Base-by-base conservation (phyloP, 768 basidiomycete species). In the Hygrophoropsis aurantiaca region DNA sequence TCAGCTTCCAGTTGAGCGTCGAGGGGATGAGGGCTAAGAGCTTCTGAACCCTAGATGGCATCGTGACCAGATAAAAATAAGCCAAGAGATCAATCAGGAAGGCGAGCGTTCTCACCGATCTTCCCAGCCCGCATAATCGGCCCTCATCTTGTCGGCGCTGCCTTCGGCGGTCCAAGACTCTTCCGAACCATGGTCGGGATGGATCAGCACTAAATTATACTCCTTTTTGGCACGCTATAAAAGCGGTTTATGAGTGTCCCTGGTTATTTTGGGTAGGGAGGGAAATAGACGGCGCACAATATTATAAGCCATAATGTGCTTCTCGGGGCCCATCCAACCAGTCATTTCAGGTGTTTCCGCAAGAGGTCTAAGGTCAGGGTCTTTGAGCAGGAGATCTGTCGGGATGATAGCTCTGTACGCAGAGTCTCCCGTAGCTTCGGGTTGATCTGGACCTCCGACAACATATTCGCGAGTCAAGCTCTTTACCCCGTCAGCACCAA, bases 331-430 rank as follows among this genome's bases (percentile, higher is more conserved):
- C 70, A 84, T 76, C 84, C 84, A 85, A 0, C 68, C 72, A 0
- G 75, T 77, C 70, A 79, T 75, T 46, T 80, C 75, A 0, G 75
- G 68, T 1, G 55, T 60, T 11, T 85, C 80, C 0, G 83, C 70
- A 11, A 86, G 65, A 2, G 58, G 46, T 47, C 62, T 68, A 21
- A 86, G 68, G 5, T 80, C 78, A 0, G 78, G 78, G 50, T 86
- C 79, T 9, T 59, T 55, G 10, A 79, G 46, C 58, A 85, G 65
- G 1, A 66, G 38, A 30, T 57, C 65, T 0, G 79, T 69, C 2
- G 76, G 67, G 27, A 85, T 66, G 23, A 75, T 66, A 4, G 79
- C 78, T 41, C 84, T 74, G 55, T 82, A 85, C 0, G 81, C 84
- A 0, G 80, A 77, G 54, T 86, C 82, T 0, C 82, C 85, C 0